Percentiles rank a stretch among this genome's conserved stretches.
These are phyloP conservation scores for Salvia sclarea DNA, from an alignment of 305 asterid genomes.

Conservation along the genomic window DNA sequence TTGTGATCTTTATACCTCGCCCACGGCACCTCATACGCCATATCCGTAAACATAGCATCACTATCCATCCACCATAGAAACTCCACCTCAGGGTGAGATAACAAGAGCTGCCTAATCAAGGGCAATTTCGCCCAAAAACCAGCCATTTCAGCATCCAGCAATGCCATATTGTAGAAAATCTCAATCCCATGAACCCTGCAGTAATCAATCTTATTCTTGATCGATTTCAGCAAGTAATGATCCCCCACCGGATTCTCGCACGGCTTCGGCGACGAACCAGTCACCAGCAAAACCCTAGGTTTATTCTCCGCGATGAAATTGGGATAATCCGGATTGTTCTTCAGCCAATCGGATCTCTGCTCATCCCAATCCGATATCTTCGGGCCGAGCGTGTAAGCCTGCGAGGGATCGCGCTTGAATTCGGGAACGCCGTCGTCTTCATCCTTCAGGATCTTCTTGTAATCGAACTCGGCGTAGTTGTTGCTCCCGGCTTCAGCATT, in stretches of 20 bases:
- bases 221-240: conserved; percentile 54
- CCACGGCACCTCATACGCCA: conserved; percentile 62
- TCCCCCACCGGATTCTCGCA: conserved; percentile 67
- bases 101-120: conserved; percentile 47
- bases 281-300: conserved; percentile 56
- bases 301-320: conserved; percentile 40
- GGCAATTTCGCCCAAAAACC: conserved; percentile 64
- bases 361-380: conserved; percentile 55
- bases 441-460: conserved; percentile 39
- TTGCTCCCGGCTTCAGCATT: conserved; percentile 23
- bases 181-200: conserved; percentile 56
- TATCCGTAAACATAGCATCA: conserved; percentile 60
- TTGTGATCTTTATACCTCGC: conserved; percentile 55
- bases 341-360: conserved; percentile 52
- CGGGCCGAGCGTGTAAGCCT: conserved; percentile 49
- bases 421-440: conserved; percentile 47
- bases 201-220: conserved; percentile 59
- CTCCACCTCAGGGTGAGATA: conserved; percentile 58
- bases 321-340: conserved; percentile 41
- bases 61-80: conserved; percentile 69
- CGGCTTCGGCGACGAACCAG: conserved; percentile 61
- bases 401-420: conserved; percentile 41
- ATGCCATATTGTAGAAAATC: conserved; percentile 54
- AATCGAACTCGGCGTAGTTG: conserved; percentile 42
- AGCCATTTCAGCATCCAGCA: conserved; percentile 61